Evolutionary conservation across 176 grass and related monocot species (phyloP).

Genomic region (Guadua angustifolia): DNA sequence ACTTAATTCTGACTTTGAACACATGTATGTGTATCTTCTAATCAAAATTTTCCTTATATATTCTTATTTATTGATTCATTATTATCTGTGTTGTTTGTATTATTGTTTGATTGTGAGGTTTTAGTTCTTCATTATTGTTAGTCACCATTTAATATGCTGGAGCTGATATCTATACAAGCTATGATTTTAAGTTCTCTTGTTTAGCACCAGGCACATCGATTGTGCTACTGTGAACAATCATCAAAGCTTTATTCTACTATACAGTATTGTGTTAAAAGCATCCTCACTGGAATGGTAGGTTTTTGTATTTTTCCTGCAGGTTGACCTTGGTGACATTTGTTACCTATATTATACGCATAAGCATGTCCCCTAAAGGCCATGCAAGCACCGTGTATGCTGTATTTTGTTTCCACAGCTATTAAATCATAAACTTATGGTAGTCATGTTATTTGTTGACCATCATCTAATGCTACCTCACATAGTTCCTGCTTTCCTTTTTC

Average conservation of each 20-base stretch:
- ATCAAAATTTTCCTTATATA: neutral
- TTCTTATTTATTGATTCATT: neutral
- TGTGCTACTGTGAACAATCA: neutral
- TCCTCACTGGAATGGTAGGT: constrained; percentile 5
- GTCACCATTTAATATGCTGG: neutral
- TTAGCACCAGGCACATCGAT: neutral
- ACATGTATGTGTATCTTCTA: neutral
- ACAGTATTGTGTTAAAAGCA: constrained; percentile 3
- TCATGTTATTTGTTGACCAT: neutral
- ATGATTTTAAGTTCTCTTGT: neutral
- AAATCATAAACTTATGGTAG: neutral
- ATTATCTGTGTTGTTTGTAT: neutral
- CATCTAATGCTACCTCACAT: neutral
- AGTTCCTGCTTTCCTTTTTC: neutral
- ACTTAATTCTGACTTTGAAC: constrained; percentile 24
- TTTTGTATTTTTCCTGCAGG: neutral
- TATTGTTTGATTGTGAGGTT: neutral
- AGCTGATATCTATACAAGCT: neutral
- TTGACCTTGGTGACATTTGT: neutral
- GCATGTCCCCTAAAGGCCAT: constrained; percentile 1
- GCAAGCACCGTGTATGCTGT: neutral
- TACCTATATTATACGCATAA: neutral
- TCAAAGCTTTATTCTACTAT: constrained; percentile 3
- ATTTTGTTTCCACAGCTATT: neutral
- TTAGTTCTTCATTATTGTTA: constrained; percentile 4